Conservation (phyloP, 192 early-diverging fungal species). For the Coemansia sp. region DNA sequence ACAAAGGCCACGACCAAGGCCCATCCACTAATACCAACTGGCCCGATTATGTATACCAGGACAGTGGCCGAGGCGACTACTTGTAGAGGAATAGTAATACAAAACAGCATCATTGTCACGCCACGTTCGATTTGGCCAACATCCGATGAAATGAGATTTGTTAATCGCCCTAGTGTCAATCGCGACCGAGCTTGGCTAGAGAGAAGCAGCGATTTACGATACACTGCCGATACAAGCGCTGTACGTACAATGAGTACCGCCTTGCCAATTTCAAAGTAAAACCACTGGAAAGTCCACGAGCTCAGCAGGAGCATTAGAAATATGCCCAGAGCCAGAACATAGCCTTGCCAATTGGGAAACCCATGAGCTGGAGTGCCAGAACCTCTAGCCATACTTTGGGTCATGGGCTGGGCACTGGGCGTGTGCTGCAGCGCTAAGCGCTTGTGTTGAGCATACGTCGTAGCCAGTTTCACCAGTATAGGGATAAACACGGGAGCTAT, state of each 20-base stretch:
- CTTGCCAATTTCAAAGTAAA: conserved; percentile 45
- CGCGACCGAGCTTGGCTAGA: conserved; percentile 46
- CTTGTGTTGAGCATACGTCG: conserved; percentile 42
- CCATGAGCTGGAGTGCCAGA: neutral
- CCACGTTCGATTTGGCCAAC: conserved; percentile 52
- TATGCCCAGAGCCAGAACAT: conserved; percentile 44
- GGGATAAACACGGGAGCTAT: conserved; percentile 44
- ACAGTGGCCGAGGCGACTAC: conserved; percentile 38
- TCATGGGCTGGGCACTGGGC: neutral
- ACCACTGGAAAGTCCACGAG: conserved; percentile 56
- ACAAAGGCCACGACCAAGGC: conserved; percentile 38
- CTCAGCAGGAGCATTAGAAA: conserved; percentile 43
- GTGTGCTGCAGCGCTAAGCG: conserved; percentile 25
- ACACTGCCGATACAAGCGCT: conserved; percentile 56
- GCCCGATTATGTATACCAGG: conserved; percentile 42
- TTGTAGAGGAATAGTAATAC: conserved; percentile 41
- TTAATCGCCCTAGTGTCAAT: conserved; percentile 34
- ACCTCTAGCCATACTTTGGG: neutral
- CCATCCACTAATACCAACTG: conserved; percentile 33
- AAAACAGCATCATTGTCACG: conserved; percentile 33
- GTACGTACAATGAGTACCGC: conserved; percentile 39
- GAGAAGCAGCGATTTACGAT: conserved; percentile 59
- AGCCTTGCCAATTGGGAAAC: conserved; percentile 52
- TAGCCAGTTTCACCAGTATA: conserved; percentile 37
- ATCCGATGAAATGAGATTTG: conserved; percentile 43